Evolutionary conservation across 306 rosid genomes (phyloP).

Genomic region (Herpetospermum pedunculosum): DNA sequence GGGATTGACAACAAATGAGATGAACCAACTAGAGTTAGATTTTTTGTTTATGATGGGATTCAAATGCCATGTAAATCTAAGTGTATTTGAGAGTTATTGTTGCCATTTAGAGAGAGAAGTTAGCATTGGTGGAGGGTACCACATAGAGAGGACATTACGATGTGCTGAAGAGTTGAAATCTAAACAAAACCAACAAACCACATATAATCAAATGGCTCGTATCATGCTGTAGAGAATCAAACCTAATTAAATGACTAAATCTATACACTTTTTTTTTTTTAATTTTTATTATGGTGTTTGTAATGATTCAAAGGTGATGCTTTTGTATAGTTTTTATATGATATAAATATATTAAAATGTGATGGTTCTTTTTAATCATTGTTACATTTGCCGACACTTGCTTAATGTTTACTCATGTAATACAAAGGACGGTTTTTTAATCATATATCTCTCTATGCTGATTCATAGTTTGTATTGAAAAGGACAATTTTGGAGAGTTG

Average conservation of each 20-base stretch:
- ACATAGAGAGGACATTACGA: constrained; percentile 64
- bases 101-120: constrained; percentile 92
- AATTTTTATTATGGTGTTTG: background rate
- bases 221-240: constrained; percentile 36
- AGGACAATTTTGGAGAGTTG: background rate
- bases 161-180: constrained; percentile 82
- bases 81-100: constrained; percentile 96
- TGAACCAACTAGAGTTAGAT: constrained; percentile 71
- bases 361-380: background rate
- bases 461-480: background rate
- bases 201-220: constrained; percentile 44
- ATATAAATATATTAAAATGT: background rate
- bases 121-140: constrained; percentile 88
- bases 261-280: background rate
- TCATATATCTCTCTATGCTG: background rate
- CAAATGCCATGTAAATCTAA: constrained; percentile 85
- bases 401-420: background rate
- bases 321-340: background rate
- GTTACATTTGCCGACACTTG: background rate
- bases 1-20: constrained; percentile 56
- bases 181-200: constrained; percentile 31
- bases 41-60: constrained; percentile 86
- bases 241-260: background rate
- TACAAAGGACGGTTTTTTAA: background rate
- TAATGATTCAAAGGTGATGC: background rate